phyloP scores from a whole-genome alignment of 1,139 yeast genomes.

The Debaryomyces sp. region DNA sequence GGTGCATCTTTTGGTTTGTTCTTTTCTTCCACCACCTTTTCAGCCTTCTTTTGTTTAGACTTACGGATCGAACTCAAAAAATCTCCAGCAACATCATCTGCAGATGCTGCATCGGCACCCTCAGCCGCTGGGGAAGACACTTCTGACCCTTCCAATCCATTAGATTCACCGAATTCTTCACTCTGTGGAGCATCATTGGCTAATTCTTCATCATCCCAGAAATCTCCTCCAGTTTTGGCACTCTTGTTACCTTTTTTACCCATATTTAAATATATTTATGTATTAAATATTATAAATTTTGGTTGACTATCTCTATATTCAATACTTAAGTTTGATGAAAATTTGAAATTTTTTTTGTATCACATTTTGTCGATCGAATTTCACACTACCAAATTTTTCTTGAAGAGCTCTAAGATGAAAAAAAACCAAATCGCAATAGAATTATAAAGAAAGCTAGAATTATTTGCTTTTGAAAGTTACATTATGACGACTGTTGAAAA shows the following conservation, averaged over 20 bases:
- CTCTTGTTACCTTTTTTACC: constrained; percentile 58
- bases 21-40: constrained; percentile 53
- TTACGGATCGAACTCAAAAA: constrained; percentile 82
- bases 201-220: constrained; percentile 83
- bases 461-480: neutral
- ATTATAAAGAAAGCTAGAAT: neutral
- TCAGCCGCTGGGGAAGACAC: constrained; percentile 16
- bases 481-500: constrained; percentile 84
- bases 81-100: constrained; percentile 58
- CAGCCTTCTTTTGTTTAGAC: constrained; percentile 75
- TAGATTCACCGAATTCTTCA: constrained; percentile 51
- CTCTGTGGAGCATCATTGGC: constrained; percentile 59
- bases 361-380: constrained; percentile 2
- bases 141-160: constrained; percentile 19
- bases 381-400: constrained; percentile 6
- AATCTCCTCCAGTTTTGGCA: constrained; percentile 59
- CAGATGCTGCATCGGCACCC: constrained; percentile 28
- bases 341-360: constrained; percentile 7
- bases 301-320: neutral
- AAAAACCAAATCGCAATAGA: constrained; percentile 2
- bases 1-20: constrained; percentile 58
- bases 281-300: neutral
- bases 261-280: constrained; percentile 24
- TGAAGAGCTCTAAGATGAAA: neutral
- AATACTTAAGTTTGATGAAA: neutral